A percentile compares a stretch with the other conserved stretches of the same genome.
phyloP scores from a whole-genome alignment of 2,329 filamentous ascomycete genomes.

The Coniochaeta prunicola region DNA sequence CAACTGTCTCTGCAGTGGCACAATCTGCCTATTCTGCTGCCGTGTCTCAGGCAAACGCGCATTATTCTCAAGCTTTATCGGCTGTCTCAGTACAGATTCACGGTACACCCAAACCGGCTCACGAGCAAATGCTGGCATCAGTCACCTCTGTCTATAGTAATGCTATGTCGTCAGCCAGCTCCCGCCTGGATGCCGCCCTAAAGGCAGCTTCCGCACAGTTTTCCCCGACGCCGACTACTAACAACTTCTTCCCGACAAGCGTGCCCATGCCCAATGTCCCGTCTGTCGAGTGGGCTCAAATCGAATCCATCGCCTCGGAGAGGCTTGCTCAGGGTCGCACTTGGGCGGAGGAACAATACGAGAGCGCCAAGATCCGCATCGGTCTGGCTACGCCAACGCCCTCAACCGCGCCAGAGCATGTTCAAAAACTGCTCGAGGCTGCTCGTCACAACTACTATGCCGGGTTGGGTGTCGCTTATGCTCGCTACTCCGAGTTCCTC shows the following conservation, averaged over 20 bases:
- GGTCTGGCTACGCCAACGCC: slow-evolving; percentile 54
- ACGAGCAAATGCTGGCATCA: slow-evolving; percentile 62
- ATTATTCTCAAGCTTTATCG: slow-evolving; percentile 62
- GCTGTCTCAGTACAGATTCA: slow-evolving; percentile 60
- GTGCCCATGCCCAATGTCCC: slow-evolving; percentile 20
- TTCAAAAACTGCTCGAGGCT: slow-evolving; percentile 53
- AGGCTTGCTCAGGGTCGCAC: slow-evolving; percentile 63
- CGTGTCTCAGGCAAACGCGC: slow-evolving; percentile 56
- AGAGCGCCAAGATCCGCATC: slow-evolving; percentile 58
- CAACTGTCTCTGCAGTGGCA: slow-evolving; percentile 15
- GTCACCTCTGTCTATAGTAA: slow-evolving; percentile 62
- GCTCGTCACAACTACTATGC: slow-evolving; percentile 67
- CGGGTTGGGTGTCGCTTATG: slow-evolving; percentile 70
- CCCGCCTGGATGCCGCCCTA: slow-evolving; percentile 48
- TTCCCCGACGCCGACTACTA: slow-evolving; percentile 38
- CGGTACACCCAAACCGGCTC: slow-evolving; percentile 61
- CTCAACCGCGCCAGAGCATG: slow-evolving; percentile 34
- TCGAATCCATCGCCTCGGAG: slow-evolving; percentile 61
- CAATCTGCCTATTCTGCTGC: slow-evolving; percentile 54
- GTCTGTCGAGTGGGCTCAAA: slow-evolving; percentile 38
- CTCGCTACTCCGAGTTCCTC: slow-evolving; percentile 69
- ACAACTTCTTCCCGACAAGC: slow-evolving; percentile 24
- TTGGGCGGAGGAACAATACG: slow-evolving; percentile 64
- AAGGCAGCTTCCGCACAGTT: slow-evolving; percentile 41
- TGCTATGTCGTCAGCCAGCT: slow-evolving; percentile 55